Evolutionary conservation across 2,329 filamentous ascomycete species (phyloP).

Genomic region (Exophiala sp.): DNA sequence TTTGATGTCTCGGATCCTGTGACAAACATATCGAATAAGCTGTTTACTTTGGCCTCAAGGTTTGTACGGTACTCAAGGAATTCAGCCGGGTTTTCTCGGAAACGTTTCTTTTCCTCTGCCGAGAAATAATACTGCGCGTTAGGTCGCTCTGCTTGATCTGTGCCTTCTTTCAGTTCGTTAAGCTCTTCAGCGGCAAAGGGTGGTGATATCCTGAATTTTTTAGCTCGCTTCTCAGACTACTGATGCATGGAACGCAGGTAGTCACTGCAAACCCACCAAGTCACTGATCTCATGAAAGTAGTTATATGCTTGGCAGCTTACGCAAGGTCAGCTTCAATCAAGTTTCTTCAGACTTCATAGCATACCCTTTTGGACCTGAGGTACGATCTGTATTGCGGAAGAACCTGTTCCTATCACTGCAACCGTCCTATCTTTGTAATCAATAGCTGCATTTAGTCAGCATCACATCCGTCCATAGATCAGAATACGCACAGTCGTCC

Average conservation of each 20-base stretch:
- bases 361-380: conserved; percentile 34
- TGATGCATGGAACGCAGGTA: too few relatives aligned
- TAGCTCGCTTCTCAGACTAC: too few relatives aligned
- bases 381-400: conserved; percentile 31
- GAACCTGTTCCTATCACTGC: conserved; percentile 29
- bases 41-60: conserved; percentile 29
- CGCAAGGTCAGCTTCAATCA: conserved; percentile 30
- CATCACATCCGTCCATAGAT: conserved; percentile 29
- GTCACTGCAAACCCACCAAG: too few relatives aligned
- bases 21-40: conserved; percentile 41
- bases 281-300: too few relatives aligned
- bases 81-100: conserved; percentile 7
- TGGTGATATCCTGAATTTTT: too few relatives aligned
- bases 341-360: conserved; percentile 24
- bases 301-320: conserved; percentile 1
- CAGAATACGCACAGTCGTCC: neutral
- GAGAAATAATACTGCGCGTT: too few relatives aligned
- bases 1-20: neutral
- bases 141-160: too few relatives aligned
- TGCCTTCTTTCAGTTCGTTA: too few relatives aligned
- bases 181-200: too few relatives aligned
- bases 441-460: conserved; percentile 32
- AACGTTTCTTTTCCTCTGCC: conserved; percentile 5
- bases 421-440: conserved; percentile 26
- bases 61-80: too few relatives aligned